A percentile compares a stretch with the other conserved stretches of the same genome.
phyloP scores from a whole-genome alignment of 805 yeast species.

The Yarrowia yakushimensis region DNA sequence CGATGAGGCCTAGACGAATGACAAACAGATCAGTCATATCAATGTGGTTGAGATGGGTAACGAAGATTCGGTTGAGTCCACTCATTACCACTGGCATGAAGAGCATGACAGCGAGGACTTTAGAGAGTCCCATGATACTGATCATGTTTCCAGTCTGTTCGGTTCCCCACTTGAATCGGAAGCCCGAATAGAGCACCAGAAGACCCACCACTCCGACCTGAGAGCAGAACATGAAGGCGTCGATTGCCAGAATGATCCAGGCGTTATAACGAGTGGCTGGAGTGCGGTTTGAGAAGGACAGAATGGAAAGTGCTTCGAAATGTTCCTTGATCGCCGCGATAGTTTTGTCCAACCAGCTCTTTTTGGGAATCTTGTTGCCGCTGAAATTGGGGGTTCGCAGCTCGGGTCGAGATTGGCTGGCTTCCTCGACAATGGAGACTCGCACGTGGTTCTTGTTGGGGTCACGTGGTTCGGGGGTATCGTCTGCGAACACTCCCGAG shows the following conservation, averaged over 20 bases:
- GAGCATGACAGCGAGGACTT: conserved; percentile 29
- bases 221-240: conserved; percentile 28
- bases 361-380: no score
- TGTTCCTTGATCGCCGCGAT: background rate
- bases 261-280: conserved; percentile 20
- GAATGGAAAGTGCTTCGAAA: background rate
- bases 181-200: conserved; percentile 34
- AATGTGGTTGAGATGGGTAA: conserved; percentile 21
- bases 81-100: conserved; percentile 10
- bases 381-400: background rate
- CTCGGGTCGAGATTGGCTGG: background rate
- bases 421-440: background rate
- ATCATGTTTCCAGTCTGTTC: conserved; percentile 37
- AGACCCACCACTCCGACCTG: conserved; percentile 25
- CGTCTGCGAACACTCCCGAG: conserved; percentile 5
- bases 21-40: conserved; percentile 30
- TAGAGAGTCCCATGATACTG: conserved; percentile 32
- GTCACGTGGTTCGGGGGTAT: background rate
- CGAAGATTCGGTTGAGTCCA: background rate
- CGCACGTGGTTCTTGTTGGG: background rate
- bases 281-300: background rate
- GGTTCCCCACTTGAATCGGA: conserved; percentile 36
- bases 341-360: background rate
- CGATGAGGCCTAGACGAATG: conserved; percentile 29
- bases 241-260: conserved; percentile 27